A percentile compares a stretch with the other conserved stretches of the same genome.
These are phyloP conservation scores for Wilcoxina mikolae DNA, from an alignment of 495 filamentous ascomycete species.

Conservation along the genomic window DNA sequence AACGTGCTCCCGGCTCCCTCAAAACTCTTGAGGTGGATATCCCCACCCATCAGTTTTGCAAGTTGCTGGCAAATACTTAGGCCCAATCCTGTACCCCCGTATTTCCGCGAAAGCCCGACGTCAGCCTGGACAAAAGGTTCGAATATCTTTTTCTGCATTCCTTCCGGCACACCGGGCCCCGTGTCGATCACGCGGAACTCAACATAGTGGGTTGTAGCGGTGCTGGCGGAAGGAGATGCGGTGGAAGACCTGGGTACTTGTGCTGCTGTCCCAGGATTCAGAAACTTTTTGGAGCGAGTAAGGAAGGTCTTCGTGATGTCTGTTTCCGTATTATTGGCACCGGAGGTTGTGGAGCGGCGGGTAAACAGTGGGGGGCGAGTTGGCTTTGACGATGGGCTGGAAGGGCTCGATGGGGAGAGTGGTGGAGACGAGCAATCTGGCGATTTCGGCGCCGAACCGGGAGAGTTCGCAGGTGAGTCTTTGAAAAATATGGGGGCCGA, in stretches of 20 bases:
- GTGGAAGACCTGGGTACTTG: neutral
- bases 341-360: conserved; percentile 2
- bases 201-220: neutral
- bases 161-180: conserved; percentile 4
- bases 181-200: conserved; percentile 12
- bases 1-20: conserved; percentile 66
- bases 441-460: neutral
- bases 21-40: conserved; percentile 55
- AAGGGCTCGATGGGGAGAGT: neutral
- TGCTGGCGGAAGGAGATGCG: neutral
- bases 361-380: conserved; percentile 3
- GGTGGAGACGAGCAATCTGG: neutral
- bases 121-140: conserved; percentile 10
- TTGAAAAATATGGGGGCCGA: neutral
- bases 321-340: neutral
- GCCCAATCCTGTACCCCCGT: conserved; percentile 8
- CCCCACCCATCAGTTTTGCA: conserved; percentile 67
- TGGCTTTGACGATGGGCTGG: neutral
- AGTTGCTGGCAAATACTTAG: conserved; percentile 36
- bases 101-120: conserved; percentile 47
- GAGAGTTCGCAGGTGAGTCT: neutral
- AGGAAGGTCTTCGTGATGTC: conserved; percentile 7
- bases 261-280: neutral
- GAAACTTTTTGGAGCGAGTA: neutral
- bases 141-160: conserved; percentile 7